Evolutionary conservation across 2,329 filamentous ascomycete species (phyloP).

Genomic region (Emericellopsis cladophorae): DNA sequence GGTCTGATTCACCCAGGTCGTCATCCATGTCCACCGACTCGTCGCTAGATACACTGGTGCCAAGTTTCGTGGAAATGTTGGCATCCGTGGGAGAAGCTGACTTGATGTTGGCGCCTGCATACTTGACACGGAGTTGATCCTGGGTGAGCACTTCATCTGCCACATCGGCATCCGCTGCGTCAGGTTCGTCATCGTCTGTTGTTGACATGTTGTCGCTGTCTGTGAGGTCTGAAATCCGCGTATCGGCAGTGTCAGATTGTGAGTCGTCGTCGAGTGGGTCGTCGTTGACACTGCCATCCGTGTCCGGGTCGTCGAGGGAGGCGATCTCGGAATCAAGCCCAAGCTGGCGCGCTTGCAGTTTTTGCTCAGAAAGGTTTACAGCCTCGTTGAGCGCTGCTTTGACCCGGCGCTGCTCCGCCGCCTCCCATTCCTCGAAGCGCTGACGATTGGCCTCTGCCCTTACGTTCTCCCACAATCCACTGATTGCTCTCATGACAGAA

Average conservation of each 20-base stretch:
- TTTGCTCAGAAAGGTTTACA: conserved; percentile 57
- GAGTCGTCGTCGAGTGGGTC: conserved; percentile 20
- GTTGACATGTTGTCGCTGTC: conserved; percentile 45
- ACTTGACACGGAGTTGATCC: conserved; percentile 57
- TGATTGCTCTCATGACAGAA: conserved; percentile 42
- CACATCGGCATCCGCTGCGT: conserved; percentile 37
- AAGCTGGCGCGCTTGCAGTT: conserved; percentile 48
- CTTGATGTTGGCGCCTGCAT: conserved; percentile 32
- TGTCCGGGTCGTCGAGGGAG: conserved; percentile 29
- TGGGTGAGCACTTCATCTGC: conserved; percentile 56
- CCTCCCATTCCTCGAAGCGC: conserved; percentile 50
- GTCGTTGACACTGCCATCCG: conserved; percentile 33
- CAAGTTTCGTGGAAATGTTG: background rate
- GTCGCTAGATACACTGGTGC: conserved; percentile 37
- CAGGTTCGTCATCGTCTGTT: conserved; percentile 49
- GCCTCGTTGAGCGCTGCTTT: conserved; percentile 62
- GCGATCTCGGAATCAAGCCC: conserved; percentile 39
- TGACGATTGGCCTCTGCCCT: conserved; percentile 46
- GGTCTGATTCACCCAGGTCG: conserved; percentile 44
- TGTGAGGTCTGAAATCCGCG: conserved; percentile 25
- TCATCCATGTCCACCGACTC: conserved; percentile 60
- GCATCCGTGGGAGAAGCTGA: conserved; percentile 3
- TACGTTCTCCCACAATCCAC: conserved; percentile 53
- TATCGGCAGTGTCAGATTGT: conserved; percentile 21
- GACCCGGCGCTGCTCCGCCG: conserved; percentile 48